Evolutionary conservation across 1,284 basidiomycete species (phyloP), one percentile per base, ranked within the genome.

Genomic region (Ceratobasidium sp.): DNA sequence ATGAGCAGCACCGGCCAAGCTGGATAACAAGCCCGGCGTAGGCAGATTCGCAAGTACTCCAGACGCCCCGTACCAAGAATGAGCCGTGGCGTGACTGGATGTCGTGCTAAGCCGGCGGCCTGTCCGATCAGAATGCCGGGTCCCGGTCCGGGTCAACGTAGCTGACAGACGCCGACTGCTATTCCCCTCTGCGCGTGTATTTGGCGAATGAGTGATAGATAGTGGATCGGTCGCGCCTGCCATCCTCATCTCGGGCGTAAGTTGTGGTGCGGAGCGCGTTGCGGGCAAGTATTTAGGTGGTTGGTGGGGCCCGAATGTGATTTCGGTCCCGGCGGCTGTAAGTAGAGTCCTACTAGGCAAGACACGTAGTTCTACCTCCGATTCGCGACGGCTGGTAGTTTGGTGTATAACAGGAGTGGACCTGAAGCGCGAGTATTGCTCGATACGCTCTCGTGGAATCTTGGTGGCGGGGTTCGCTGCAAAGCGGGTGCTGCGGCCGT

Each of bases 91-190:
- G 50, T 74, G 71, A 26, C 71, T 74, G 13, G 71, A 74, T 6
- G 71, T 54, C 20, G 71, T 64, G 33, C 71, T 74, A 23, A 74
- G 61, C 71, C 71, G 71, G 61, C 71, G 71, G 59, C 71, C 71
- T 44, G 56, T 48, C 56, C 70, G 70, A 38, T 73, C 70, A 62
- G 71, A 74, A 10, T 74, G 71, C 17, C 71, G 59, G 12, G 71
- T 74, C 23, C 59, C 71, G 3, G 59, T 74, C 13, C 71, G 71
- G 3, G 44, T 56, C 71, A 74, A 28, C 13, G 59, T 50, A 65
- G 52, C 50, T 33, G 71, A 74, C 71, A 74, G 44, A 15, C 59
- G 71, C 33, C 71, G 52, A 57, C 57, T 62, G 26, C 42, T 65
- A 4, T 12, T 38, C 15, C 23, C 42, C n/a, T n/a, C n/a, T n/a